Conservation (phyloP, 148 eudicot species). For the Dysphania ambrosioides region DNA sequence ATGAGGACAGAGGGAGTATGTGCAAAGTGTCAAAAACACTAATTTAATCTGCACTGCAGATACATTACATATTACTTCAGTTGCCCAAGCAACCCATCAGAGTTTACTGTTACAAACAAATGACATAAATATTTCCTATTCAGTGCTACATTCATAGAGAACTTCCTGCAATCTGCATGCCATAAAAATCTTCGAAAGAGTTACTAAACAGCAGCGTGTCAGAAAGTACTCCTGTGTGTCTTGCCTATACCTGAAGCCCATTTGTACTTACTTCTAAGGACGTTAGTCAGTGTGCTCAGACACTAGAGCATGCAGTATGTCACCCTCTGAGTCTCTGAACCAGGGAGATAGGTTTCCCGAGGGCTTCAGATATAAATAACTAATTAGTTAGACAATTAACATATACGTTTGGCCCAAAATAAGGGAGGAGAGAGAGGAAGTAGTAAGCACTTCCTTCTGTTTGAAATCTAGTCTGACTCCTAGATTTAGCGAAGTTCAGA, state of each 20-base stretch:
- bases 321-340: neutral
- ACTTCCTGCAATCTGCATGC: neutral
- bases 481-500: neutral
- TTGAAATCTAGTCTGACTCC: neutral
- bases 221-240: neutral
- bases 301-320: neutral
- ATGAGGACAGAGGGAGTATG: too few species aligned
- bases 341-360: neutral
- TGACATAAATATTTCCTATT: neutral
- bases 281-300: neutral
- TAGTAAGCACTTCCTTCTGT: neutral
- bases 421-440: neutral
- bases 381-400: neutral
- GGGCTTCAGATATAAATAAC: neutral
- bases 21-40: too few species aligned
- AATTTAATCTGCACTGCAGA: neutral
- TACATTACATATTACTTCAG: neutral
- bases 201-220: neutral
- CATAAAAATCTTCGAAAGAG: neutral
- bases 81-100: neutral
- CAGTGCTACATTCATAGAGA: neutral
- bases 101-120: too few species aligned
- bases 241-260: neutral
- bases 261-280: neutral
- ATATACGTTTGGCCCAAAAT: neutral